These are phyloP conservation scores for Cystoisospora suis DNA, from an alignment of 169 alveolate species.

Conservation along the genomic window DNA sequence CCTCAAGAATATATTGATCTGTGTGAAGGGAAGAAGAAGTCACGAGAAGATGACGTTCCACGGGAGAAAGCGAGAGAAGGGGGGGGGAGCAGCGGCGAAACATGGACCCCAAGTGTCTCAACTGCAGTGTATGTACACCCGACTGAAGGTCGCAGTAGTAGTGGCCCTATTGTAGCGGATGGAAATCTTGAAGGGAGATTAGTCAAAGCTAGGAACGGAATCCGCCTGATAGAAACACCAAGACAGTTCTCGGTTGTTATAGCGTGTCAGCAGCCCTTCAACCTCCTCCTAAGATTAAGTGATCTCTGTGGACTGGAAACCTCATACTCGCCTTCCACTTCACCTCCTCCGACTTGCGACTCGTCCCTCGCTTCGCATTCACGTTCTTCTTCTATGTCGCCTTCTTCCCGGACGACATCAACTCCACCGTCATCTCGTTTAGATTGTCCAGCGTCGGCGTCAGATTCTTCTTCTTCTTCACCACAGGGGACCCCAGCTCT, in stretches of 20 bases:
- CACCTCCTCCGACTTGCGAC: background rate
- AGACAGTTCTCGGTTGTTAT: constrained; percentile 2
- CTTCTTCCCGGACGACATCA: background rate
- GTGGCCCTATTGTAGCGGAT: no score
- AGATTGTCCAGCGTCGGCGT: background rate
- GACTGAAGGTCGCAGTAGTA: no score
- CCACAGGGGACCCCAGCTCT: background rate
- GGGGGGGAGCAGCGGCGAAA: no score
- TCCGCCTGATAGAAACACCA: no score
- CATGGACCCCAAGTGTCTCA: no score
- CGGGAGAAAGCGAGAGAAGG: no score
- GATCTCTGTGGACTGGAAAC: background rate
- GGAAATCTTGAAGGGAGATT: no score
- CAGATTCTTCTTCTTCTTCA: background rate
- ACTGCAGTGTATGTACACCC: no score
- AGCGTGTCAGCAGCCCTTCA: constrained; percentile 26
- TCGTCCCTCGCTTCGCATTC: background rate
- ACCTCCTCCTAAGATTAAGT: background rate
- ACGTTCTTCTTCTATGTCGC: background rate
- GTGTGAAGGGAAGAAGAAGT: no score
- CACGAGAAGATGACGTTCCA: no score
- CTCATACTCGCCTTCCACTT: no score
- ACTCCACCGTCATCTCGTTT: background rate
- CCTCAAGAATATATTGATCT: background rate
- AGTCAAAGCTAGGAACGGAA: no score